These are phyloP conservation scores for Phytophthora pluvialis DNA, from an alignment of 352 stramenopile genomes.

Conservation along the genomic window DNA sequence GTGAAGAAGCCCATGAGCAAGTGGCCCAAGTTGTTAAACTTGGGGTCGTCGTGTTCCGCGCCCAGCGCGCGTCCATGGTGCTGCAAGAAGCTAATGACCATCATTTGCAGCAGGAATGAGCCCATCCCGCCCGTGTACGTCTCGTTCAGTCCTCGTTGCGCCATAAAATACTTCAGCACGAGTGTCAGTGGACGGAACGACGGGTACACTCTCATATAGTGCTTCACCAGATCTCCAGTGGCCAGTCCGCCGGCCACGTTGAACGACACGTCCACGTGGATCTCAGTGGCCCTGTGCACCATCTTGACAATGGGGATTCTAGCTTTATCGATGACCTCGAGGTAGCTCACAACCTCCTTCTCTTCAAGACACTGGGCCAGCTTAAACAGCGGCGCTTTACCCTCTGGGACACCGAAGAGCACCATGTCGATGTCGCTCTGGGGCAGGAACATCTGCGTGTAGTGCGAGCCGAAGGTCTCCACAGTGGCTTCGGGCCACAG, in stretches of 20 bases:
- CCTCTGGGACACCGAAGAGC: conserved; percentile 74
- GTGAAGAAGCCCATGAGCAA: conserved; percentile 96
- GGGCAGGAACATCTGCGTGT: conserved; percentile 93
- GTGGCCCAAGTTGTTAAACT: conserved; percentile 91
- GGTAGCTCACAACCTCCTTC: conserved; percentile 84
- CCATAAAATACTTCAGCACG: conserved; percentile 96
- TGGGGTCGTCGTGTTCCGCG: conserved; percentile 60
- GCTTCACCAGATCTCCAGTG: conserved; percentile 89
- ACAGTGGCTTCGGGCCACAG: conserved; percentile 75
- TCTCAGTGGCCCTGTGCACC: conserved; percentile 86
- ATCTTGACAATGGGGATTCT: conserved; percentile 97
- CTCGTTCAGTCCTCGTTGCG: conserved; percentile 93
- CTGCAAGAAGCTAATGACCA: conserved; percentile 96
- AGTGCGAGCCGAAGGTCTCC: conserved; percentile 93
- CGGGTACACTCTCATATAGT: conserved; percentile 93
- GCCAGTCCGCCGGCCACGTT: conserved; percentile 83
- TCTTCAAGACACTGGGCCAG: conserved; percentile 61
- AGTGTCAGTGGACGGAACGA: conserved; percentile 93
- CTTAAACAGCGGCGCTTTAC: conserved; percentile 61
- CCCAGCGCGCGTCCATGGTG: conserved; percentile 74
- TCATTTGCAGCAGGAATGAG: conserved; percentile 94
- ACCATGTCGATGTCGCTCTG: conserved; percentile 96
- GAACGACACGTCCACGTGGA: conserved; percentile 95
- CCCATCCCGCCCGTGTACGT: conserved; percentile 95
- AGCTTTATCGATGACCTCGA: conserved; percentile 96